Conservation (phyloP, 768 basidiomycete species). For the Boletus tylopilopsis region DNA sequence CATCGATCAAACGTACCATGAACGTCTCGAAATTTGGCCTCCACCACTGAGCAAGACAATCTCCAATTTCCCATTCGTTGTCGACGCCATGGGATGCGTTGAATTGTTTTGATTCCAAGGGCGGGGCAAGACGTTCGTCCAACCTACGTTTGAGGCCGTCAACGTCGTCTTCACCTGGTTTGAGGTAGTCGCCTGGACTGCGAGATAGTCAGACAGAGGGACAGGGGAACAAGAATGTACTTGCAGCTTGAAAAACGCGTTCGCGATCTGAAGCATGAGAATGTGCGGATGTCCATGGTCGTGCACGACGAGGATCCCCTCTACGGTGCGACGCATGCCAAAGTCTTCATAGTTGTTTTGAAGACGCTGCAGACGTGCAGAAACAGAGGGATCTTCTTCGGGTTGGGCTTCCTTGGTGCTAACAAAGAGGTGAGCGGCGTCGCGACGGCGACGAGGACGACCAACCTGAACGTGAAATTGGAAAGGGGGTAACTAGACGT, state of each 20-base stretch:
- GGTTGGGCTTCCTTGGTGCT: constrained; percentile 97
- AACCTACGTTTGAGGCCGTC: constrained; percentile 87
- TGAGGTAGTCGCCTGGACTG: constrained; percentile 98
- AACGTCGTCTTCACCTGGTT: constrained; percentile 91
- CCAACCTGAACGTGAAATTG: constrained; percentile 88
- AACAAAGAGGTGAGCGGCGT: constrained; percentile 6
- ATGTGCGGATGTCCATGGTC: constrained; percentile 98
- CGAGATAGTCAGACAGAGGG: not conserved
- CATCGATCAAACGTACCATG: constrained; percentile 61
- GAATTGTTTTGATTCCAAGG: constrained; percentile 68
- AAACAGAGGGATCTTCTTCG: constrained; percentile 95
- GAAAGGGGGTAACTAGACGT: constrained; percentile 69
- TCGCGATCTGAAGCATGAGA: constrained; percentile 97
- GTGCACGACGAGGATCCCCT: constrained; percentile 75
- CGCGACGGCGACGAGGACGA: not conserved
- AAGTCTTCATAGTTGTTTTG: constrained; percentile 97
- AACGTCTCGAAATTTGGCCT: constrained; percentile 98
- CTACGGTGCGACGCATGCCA: constrained; percentile 95
- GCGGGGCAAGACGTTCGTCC: constrained; percentile 85
- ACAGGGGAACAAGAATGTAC: constrained; percentile 23
- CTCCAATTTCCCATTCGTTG: constrained; percentile 95
- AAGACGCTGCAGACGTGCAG: constrained; percentile 88
- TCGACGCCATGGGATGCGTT: constrained; percentile 72
- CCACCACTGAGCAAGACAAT: constrained; percentile 99
- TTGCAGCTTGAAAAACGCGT: constrained; percentile 98